Evolutionary conservation across 2,329 filamentous ascomycete genomes (phyloP), one percentile per base, ranked within the genome.

Genomic region (Talaromyces sp.): DNA sequence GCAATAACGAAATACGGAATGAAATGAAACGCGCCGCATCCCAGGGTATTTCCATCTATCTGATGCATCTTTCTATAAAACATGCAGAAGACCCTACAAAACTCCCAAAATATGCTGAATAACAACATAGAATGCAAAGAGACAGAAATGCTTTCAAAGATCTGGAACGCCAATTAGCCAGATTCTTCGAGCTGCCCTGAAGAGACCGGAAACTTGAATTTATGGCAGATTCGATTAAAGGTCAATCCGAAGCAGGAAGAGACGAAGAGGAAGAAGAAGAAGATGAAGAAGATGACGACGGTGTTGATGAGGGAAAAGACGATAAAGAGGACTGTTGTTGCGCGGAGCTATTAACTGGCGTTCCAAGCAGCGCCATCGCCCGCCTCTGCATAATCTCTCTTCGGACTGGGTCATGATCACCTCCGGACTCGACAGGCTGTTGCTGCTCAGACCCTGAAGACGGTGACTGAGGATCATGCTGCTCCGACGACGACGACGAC

Each of bases 311-410:
- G 7, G 41, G 21, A 4, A 21, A 12, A 2, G 43, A 46, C 43
- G 43, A 46, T 12, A 19, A 24, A 1, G 43, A 46, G 9, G 43
- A 46, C 19, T 24, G 12, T 17, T 52, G 12, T 27, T 52, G 12
- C 5, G 26, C 1, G 6, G 48, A n/a, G 26, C 9, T 52, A 9
- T 54, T 54, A 10, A 59, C 51, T 46, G 60, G 60, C 14, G n/a
- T 53, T 12, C 61, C 61, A 32, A 63, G 50, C 56, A 61, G 17
- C 14, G 55, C 50, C 59, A 61, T 58, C 2, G 57, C 61, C 12
- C 61, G 56, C 21, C 48, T 57, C 35, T 61, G 61, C 50, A 63
- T 63, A 50, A 58, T 59, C 11, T 63, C 55, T 48, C 56, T 51
- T 35, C 61, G 57, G 19, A n/a, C 59, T 6, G 46, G 53, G 24